phyloP scores from a whole-genome alignment of 2,329 filamentous ascomycete species.

The Penicillium sp. region DNA sequence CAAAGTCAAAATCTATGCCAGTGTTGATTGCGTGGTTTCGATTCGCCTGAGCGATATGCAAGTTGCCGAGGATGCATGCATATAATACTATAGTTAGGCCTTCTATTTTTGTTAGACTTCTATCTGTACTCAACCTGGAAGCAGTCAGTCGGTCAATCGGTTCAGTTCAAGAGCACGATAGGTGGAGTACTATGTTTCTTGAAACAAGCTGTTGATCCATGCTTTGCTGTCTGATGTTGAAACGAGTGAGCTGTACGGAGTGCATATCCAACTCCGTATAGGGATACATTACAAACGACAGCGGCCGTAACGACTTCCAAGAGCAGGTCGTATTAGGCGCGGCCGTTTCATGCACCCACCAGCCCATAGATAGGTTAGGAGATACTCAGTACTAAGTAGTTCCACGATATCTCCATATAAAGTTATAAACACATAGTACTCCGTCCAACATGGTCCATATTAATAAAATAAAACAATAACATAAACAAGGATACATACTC shows the following conservation, averaged over 20 bases:
- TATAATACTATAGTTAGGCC: not conserved
- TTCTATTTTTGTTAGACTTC: not conserved
- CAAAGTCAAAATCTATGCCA: not conserved
- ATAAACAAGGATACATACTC: no score
- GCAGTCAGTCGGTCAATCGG: no score
- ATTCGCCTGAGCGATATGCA: constrained; percentile 4
- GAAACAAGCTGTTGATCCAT: constrained; percentile 4
- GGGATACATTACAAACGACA: not conserved
- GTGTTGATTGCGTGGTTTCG: not conserved
- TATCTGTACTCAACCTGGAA: no score
- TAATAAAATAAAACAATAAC: no score
- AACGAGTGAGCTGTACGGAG: not conserved
- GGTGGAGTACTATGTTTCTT: not conserved
- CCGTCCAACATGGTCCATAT: no score
- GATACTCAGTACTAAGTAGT: no score
- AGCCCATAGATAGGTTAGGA: no score
- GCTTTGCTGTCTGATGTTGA: not conserved
- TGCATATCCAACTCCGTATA: not conserved
- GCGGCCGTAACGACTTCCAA: no score
- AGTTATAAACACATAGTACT: no score
- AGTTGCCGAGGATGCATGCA: not conserved
- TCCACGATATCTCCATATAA: no score
- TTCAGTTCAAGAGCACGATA: no score
- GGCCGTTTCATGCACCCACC: constrained; percentile 9
- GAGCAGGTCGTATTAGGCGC: constrained; percentile 2